Conservation (phyloP, 306 rosid genomes). For the Begonia fuchsioides region DNA sequence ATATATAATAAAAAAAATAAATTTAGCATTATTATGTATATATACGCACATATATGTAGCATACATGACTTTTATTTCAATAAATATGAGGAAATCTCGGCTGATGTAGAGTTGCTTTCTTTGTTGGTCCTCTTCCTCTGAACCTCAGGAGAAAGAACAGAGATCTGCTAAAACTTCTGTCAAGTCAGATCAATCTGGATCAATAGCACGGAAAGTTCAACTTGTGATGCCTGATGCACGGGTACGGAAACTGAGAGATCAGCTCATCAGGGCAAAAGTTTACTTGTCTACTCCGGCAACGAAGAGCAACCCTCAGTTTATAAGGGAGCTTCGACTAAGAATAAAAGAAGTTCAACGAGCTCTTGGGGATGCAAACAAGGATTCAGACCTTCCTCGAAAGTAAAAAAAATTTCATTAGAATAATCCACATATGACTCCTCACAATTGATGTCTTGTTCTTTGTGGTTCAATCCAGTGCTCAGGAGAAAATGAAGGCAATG, state of each 20-base stretch:
- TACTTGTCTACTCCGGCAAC: conserved; percentile 68
- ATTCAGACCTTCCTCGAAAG: conserved; percentile 77
- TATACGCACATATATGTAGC: too few species aligned
- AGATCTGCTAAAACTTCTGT: conserved; percentile 22
- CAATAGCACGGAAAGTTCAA: conserved; percentile 24
- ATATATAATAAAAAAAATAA: too few species aligned
- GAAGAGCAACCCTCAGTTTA: conserved; percentile 69
- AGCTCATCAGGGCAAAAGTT: conserved; percentile 73
- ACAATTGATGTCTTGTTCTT: too few species aligned
- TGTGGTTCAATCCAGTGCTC: conserved; percentile 32
- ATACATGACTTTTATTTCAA: too few species aligned
- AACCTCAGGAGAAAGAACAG: conserved; percentile 26
- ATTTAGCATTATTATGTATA: too few species aligned
- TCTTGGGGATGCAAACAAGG: conserved; percentile 81
- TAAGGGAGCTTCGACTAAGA: conserved; percentile 73
- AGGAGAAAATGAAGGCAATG: conserved; percentile 67
- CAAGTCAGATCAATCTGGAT: conserved; percentile 20
- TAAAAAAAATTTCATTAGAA: conserved; percentile 18
- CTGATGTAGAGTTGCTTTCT: too few species aligned
- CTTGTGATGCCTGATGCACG: conserved; percentile 28
- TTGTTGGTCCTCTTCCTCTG: conserved; percentile 7
- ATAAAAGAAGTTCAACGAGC: conserved; percentile 62
- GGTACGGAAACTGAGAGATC: conserved; percentile 64
- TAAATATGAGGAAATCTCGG: too few species aligned
- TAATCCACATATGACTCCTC: too few species aligned